Conservation (phyloP, 73 alveolate genomes). For the Uronychia setigera region DNA sequence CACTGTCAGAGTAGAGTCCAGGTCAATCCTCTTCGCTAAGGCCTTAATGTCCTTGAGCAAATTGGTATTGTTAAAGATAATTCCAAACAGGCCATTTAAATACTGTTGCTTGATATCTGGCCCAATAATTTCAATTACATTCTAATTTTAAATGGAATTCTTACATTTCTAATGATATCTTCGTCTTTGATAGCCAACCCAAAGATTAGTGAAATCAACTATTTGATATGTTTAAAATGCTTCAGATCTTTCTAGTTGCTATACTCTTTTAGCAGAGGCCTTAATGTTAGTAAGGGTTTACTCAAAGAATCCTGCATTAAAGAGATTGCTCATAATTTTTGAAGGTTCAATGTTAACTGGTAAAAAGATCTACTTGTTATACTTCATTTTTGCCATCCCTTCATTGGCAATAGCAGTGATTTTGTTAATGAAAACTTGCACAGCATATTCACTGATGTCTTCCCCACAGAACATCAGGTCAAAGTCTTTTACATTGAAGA, state of each 20-base stretch:
- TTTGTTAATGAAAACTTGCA: not conserved
- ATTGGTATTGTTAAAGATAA: slow-evolving; percentile 5
- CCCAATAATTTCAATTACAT: slow-evolving; percentile 2
- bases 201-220: slow-evolving; percentile 10
- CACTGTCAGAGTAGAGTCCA: slow-evolving; percentile 1
- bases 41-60: slow-evolving; percentile 26
- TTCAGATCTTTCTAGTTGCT: slow-evolving; percentile 11
- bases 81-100: slow-evolving; percentile 28
- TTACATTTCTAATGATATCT: slow-evolving; percentile 5
- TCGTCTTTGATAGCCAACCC: slow-evolving; percentile 13
- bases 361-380: not conserved
- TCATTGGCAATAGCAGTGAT: not conserved
- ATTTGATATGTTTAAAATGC: not conserved
- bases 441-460: not conserved
- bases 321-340: not conserved
- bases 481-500: not conserved
- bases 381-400: not conserved
- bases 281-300: not conserved
- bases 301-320: not conserved
- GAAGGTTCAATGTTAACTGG: not conserved
- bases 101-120: slow-evolving; percentile 4
- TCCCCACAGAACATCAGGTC: not conserved
- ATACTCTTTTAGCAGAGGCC: not conserved
- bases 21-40: slow-evolving; percentile 2
- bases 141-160: not conserved